Base-by-base conservation (phyloP, 345 rosid genomes). In the Acer yangbiense region DNA sequence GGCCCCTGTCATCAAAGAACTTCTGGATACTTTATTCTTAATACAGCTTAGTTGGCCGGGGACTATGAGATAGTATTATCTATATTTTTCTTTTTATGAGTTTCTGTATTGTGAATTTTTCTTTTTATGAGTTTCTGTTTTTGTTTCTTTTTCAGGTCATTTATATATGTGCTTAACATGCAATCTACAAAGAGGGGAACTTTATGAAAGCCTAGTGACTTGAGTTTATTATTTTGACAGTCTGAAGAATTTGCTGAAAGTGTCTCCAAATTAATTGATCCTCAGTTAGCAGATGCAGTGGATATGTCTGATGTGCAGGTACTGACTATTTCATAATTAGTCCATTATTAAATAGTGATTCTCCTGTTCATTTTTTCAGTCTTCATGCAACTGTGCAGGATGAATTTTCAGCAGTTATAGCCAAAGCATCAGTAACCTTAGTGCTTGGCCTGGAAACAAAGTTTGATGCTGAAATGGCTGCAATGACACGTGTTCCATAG, bases 401-500 rank as follows among this genome's bases (percentile, higher is more conserved):
- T 82, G 98, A 96, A 82, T 94, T 96, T 87, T 94, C 98, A 54
- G 98, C 90, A 1, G 97, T 96, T 65, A 92, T 94, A 79, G 94
- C 98, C 3, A 92, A 83, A 88, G 90, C 99, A 69, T 83, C 94
- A 79, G 93, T 94, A 39, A 94, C 97, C 72, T 80, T 96, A 72
- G 99, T 96, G 80, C 94, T 90, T 69, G 98, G 98, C 83, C 73
- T 96, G 73, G 99, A 96, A 88, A 92, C 97, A 61, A 96, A 92
- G 82, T 96, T 96, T 84, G 99, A 96, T 86, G 82, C 85, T 71
- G 98, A 96, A 89, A 94, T 96, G 97, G 97, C 94, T 69, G 91
- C 86, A 62, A 96, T 96, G 99, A 89, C 97, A 68, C 95, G 98
- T 78, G 95, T 96, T 76, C 93, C 91, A 73, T 94, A 98, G 99